Base-by-base conservation (phyloP, 2,329 filamentous ascomycete genomes). In the Pseudofabraea citricarpa region DNA sequence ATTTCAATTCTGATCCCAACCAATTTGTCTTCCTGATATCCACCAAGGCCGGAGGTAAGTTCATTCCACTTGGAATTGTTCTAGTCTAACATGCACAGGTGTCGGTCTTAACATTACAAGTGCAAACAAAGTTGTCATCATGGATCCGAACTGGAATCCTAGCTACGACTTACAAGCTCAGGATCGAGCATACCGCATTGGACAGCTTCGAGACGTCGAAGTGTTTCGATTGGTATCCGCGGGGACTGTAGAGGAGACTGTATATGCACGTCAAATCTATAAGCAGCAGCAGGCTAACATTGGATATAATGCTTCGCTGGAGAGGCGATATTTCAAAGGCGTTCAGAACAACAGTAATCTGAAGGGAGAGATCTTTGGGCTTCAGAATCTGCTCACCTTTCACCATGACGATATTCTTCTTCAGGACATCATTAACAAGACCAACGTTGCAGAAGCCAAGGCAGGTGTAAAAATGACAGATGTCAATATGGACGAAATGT, bases 281-380 rank as follows among this genome's bases (percentile, higher is more conserved):
- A 98, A 98, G 64, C 93, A 98, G 60, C 93, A 98, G 58, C 93
- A 97, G 67, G 91, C 93, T 20, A 97, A 96, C 58, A 97, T 98
- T 46, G 93, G 88, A 1, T 97, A 98, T 64, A 94, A 84, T 24
- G 93, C 93, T 0, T 94, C 88, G 0, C 85, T 83, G 5, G 93
- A 98, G 64, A 82, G 93, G 3, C 81, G 93, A 2, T 98, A 98
- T 64, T 98, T 98, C 70, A 90, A 85, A 53, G 93, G 93, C 31
- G 88, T 97, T 0, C 91, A 96, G 65, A 85, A 94, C 49, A 80
- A 88, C 52, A 80, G 79, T 19, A 79, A 79, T 21, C 82, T 90
- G 51, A 91, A 91, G 55, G 93, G 93, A 13, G 93, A 98, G 63
- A 88, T 98, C 18, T 98, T 98, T 54, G 93, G 93, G 0, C 73